Base-by-base conservation (phyloP, 495 filamentous ascomycete genomes). In the Aspergillus saccharolyticus region DNA sequence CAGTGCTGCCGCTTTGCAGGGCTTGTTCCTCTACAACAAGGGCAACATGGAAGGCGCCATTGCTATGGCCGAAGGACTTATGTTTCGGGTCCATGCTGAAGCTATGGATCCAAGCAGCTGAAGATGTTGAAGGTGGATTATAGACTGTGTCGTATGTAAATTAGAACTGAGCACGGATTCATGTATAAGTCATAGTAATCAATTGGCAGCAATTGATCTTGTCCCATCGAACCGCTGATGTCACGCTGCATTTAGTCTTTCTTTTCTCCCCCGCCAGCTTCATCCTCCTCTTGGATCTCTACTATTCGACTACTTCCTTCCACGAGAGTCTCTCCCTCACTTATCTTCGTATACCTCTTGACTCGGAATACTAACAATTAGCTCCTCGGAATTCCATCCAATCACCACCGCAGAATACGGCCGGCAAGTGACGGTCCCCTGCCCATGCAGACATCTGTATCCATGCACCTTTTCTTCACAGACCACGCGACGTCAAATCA, bases 11-110 rank as follows among this genome's bases (percentile, higher is more conserved):
- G 88, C 91, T 7, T 82, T 97, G 33, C 94, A 98, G 72, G 94
- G 94, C 2, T 67, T 97, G 53, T 97, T 98, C 70, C 75, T 97
- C 69, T 95, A 92, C 65, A 94, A 96, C 70, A 98, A 97, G 74
- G 87, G 84, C 45, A 79, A 94, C 62, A 88, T 93, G 80, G 82
- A 91, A 58, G 90, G 90, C 1, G 94, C 94, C 18, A 90, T 97
- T 60, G 76, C 73, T 3, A 90, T 89, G 85, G 87, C 86, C 1
- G 84, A 89, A 44, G 83, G 78, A 28, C 72, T 96, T 4, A 74
- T 65, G 43, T 59, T 69, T 44, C 67, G 64, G 20, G 60, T 72
- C 3, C 66, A 75, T 51, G 66, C 70, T 33, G 70, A 72, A 56
- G 67, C 67, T 22, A 56, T 54, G 53, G 67, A 60, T 24, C 58